These are phyloP conservation scores for Tylopilus balloui DNA, from an alignment of 768 basidiomycete species.

Conservation along the genomic window DNA sequence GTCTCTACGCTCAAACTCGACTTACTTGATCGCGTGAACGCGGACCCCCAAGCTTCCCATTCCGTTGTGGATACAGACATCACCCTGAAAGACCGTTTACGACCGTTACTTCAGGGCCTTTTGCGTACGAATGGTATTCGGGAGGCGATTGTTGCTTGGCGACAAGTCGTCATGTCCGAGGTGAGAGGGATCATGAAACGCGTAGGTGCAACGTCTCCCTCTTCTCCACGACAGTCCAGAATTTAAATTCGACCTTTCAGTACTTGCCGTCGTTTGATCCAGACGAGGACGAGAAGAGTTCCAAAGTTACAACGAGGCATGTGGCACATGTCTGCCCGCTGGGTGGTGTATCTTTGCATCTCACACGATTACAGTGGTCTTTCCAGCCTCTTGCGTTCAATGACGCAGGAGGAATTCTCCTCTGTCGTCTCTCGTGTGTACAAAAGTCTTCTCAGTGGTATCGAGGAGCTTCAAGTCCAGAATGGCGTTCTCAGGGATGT, in stretches of 20 bases:
- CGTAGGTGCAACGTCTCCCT: conserved; percentile 39
- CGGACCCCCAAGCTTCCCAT: conserved; percentile 12
- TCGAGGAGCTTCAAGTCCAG: conserved; percentile 67
- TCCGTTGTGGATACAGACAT: conserved; percentile 32
- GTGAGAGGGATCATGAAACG: conserved; percentile 53
- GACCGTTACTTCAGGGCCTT: conserved; percentile 75
- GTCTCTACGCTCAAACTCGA: conserved; percentile 67
- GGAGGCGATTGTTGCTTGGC: conserved; percentile 65
- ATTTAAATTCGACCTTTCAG: conserved; percentile 31
- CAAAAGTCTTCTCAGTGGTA: conserved; percentile 52
- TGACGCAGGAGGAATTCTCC: conserved; percentile 69
- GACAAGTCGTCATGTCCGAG: conserved; percentile 61
- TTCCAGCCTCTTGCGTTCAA: conserved; percentile 54
- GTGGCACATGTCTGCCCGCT: conserved; percentile 1
- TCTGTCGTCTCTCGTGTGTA: conserved; percentile 59
- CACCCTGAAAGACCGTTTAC: conserved; percentile 57
- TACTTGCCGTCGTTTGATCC: conserved; percentile 55
- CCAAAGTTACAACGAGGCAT: conserved; percentile 30
- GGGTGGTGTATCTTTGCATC: background rate
- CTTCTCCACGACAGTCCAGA: background rate
- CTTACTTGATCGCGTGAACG: conserved; percentile 49
- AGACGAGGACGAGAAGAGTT: conserved; percentile 45
- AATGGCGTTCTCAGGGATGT: conserved; percentile 53
- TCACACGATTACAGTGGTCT: conserved; percentile 30
- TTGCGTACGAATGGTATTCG: conserved; percentile 66